Evolutionary conservation across 345 rosid genomes (phyloP), one percentile per base, ranked within the genome.

Genomic region (Theobroma cacao): DNA sequence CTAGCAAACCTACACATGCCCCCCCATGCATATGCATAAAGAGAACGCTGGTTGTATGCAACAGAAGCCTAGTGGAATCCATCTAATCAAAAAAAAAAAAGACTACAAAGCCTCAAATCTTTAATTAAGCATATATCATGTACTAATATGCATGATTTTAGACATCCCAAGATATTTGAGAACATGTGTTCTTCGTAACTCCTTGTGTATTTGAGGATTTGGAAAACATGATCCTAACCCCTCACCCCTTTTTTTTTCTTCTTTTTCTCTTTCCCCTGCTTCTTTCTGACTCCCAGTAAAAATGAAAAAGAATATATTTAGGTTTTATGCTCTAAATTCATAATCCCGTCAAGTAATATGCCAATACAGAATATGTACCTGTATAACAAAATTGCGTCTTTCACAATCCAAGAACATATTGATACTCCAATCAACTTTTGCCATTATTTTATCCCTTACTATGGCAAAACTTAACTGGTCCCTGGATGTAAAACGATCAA

Each of bases 321-420:
- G 53, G 61, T 22, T 69, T 24, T n/a, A 48, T 24, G 62, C 33
- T 43, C 55, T 3, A 52, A 65, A 75, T 72, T 48, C 7, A 17
- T 14, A 18, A 52, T 69, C 43, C 48, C 14, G 40, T 36, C 7
- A 78, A 36, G 30, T 71, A 77, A 38, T 17, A 69, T 60, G 70
- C 41, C 41, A 73, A 72, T 17, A 31, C 61, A 62, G 9, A 34
- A 48, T 72, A 56, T 38, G 52, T 82, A 94, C 98, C 98, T 94
- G 97, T 81, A 89, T 82, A 70, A 94, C 97, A 77, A 94, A 94
- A 78, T 93, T 94, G 45, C 97, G 92, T 81, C 98, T 89, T 82
- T 94, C 98, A 60, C 98, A 94, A 75, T 94, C 98, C 84, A 93
- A 73, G 82, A 94, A 93, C 97, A 93, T 94, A 69, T 86, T 89